phyloP scores from a whole-genome alignment of 75 land plant species.

The Selaginella moellendorffii region DNA sequence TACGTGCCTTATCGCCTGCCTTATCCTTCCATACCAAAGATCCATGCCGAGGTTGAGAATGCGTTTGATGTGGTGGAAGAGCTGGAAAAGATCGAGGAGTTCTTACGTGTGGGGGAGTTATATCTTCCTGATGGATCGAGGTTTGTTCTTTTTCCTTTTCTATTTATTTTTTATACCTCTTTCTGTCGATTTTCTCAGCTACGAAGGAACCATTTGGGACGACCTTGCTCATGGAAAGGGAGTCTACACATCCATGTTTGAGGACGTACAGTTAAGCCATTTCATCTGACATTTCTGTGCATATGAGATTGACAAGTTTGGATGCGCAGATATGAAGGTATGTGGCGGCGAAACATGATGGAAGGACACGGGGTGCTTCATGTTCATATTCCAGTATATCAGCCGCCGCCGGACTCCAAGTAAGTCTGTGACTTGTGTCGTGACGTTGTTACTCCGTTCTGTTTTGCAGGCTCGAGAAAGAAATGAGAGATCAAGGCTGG shows the following conservation, averaged over 20 bases:
- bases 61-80: slow-evolving; percentile 73
- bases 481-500: slow-evolving; percentile 61
- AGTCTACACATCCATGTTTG: slow-evolving; percentile 64
- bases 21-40: slow-evolving; percentile 49
- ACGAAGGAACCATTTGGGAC: slow-evolving; percentile 95
- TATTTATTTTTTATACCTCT: too few relatives aligned
- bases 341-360: slow-evolving; percentile 80
- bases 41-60: slow-evolving; percentile 38
- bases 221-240: slow-evolving; percentile 91
- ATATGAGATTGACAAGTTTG: background rate
- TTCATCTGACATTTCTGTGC: slow-evolving; percentile 6
- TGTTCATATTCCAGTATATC: slow-evolving; percentile 56
- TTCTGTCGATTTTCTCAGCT: too few relatives aligned
- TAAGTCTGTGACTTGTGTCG: slow-evolving; percentile 20
- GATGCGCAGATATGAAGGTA: slow-evolving; percentile 78
- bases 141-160: slow-evolving; percentile 27
- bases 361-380: slow-evolving; percentile 88
- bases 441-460: background rate
- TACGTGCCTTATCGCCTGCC: slow-evolving; percentile 62
- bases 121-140: slow-evolving; percentile 74
- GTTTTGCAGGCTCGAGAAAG: slow-evolving; percentile 46
- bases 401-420: slow-evolving; percentile 80
- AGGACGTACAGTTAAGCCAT: slow-evolving; percentile 14
- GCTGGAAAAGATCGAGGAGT: slow-evolving; percentile 84
- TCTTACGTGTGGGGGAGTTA: slow-evolving; percentile 71